phyloP scores from a whole-genome alignment of 192 early-diverging fungal species.

The Gonapodya prolifera region DNA sequence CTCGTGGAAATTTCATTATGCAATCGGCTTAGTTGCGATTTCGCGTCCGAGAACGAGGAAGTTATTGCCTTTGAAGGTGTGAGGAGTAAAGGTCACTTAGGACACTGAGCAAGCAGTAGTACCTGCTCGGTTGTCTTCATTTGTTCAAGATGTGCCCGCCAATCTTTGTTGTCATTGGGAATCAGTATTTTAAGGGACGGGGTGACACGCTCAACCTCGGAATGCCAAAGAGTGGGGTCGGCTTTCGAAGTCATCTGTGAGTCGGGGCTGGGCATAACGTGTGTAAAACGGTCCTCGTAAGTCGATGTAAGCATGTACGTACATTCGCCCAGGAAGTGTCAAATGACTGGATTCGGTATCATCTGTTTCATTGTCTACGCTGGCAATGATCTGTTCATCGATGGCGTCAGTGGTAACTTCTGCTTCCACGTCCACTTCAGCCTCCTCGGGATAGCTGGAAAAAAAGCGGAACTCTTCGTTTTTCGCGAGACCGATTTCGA shows the following conservation, averaged over 20 bases:
- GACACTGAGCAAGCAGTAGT: background rate
- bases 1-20: slow-evolving; percentile 36
- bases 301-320: background rate
- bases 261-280: background rate
- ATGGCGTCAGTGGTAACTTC: slow-evolving; percentile 43
- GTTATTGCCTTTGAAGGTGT: slow-evolving; percentile 24
- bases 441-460: slow-evolving; percentile 42
- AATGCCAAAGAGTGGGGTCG: slow-evolving; percentile 35
- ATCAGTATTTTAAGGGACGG: slow-evolving; percentile 36
- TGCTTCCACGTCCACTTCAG: slow-evolving; percentile 45
- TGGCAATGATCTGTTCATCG: slow-evolving; percentile 26
- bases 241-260: slow-evolving; percentile 19
- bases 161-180: slow-evolving; percentile 46
- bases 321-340: background rate
- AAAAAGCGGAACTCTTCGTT: background rate
- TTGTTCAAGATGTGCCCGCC: slow-evolving; percentile 43
- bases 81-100: slow-evolving; percentile 8
- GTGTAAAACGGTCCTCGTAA: too few relatives aligned
- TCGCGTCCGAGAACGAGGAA: slow-evolving; percentile 20
- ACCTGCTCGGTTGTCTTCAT: slow-evolving; percentile 32
- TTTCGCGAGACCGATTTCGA: background rate
- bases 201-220: slow-evolving; percentile 45
- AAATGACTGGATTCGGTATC: background rate
- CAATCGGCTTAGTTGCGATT: slow-evolving; percentile 24
- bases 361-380: slow-evolving; percentile 34